Evolutionary conservation across 108 stramenopile genomes (phyloP).

Genomic region (Skeletonema potamos): DNA sequence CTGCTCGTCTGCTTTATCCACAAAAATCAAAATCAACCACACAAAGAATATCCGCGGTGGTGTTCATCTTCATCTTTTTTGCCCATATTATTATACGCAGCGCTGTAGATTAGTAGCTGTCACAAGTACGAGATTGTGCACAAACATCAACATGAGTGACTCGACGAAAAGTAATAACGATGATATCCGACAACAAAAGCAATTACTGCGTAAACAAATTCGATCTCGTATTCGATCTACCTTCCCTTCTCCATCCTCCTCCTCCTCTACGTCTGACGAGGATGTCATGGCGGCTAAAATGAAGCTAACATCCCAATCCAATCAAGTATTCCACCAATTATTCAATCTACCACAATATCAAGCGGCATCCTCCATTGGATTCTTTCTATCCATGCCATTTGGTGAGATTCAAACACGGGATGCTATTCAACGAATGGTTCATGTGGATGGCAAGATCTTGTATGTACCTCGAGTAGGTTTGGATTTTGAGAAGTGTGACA

Average conservation of each 20-base stretch:
- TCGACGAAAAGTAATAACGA: not conserved
- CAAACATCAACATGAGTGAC: not conserved
- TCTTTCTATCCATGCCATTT: conserved; percentile 87
- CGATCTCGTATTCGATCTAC: conserved; percentile 41
- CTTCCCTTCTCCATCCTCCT: conserved; percentile 2
- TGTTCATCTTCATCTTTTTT: too few species aligned
- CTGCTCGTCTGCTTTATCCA: not conserved
- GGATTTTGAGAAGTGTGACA: conserved; percentile 83
- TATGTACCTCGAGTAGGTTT: conserved; percentile 88
- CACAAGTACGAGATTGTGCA: not conserved
- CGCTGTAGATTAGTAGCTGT: not conserved
- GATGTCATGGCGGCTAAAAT: not conserved
- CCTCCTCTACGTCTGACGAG: not conserved
- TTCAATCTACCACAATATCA: conserved; percentile 67
- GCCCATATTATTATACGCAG: not conserved
- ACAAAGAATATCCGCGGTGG: too few species aligned
- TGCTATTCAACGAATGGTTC: conserved; percentile 36
- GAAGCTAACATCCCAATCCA: conserved; percentile 39
- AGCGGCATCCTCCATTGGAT: conserved; percentile 65
- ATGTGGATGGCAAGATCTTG: conserved; percentile 54
- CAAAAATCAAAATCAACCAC: not conserved
- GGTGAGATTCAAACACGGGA: conserved; percentile 80
- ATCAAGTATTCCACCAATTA: conserved; percentile 59
- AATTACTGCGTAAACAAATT: conserved; percentile 59
- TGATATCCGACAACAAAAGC: conserved; percentile 23